phyloP scores from a whole-genome alignment of 345 rosid species.

The Eucalyptus erythrocorys region DNA sequence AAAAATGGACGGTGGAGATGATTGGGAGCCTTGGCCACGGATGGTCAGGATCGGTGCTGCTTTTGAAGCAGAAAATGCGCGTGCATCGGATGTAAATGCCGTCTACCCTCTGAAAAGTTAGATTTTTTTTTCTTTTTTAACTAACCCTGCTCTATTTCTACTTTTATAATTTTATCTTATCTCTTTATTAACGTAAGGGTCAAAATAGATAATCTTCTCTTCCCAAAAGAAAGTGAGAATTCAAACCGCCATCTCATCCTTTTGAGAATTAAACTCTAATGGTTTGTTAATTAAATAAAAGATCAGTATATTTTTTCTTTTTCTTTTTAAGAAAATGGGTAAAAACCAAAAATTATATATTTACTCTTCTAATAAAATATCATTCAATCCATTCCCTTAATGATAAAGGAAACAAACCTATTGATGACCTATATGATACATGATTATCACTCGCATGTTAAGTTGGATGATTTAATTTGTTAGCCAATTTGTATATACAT shows the following conservation, averaged over 20 bases:
- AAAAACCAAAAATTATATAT: no score
- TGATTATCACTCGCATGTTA: background rate
- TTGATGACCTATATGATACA: background rate
- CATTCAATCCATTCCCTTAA: background rate
- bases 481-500: background rate
- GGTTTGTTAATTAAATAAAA: no score
- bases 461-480: background rate
- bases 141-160: fast-evolving
- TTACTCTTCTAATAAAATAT: background rate
- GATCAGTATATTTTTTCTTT: no score
- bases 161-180: no score
- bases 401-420: background rate
- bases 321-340: background rate
- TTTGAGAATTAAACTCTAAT: no score
- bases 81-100: background rate
- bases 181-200: fast-evolving
- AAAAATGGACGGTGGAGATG: background rate
- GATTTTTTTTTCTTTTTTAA: no score
- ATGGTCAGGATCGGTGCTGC: background rate
- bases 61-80: background rate
- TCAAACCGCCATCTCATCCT: no score
- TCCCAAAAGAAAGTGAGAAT: no score
- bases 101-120: no score
- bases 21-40: background rate
- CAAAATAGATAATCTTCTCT: no score